A percentile compares a stretch with the other conserved stretches of the same genome.
These are phyloP conservation scores for Dryadomyces sulphureus DNA, from an alignment of 2,329 filamentous ascomycete species.

Conservation along the genomic window DNA sequence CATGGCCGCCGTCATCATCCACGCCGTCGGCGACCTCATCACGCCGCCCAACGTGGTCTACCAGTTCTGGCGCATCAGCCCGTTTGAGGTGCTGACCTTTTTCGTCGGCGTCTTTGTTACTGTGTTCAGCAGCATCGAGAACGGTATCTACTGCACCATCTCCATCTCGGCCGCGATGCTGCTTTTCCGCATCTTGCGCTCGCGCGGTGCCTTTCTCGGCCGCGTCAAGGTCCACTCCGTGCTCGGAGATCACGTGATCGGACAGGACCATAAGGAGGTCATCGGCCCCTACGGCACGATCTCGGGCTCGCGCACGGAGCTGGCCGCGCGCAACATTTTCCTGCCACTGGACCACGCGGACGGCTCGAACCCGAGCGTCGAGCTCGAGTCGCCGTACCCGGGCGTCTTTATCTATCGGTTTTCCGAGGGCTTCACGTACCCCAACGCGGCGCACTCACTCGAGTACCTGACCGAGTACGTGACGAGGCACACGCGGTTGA, in stretches of 20 bases:
- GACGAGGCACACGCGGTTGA: constrained; percentile 58
- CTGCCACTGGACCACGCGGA: constrained; percentile 77
- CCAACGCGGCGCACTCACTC: constrained; percentile 79
- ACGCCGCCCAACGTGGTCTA: constrained; percentile 84
- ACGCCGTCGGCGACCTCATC: constrained; percentile 71
- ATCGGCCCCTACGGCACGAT: constrained; percentile 40
- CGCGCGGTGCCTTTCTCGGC: constrained; percentile 72
- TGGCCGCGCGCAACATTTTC: constrained; percentile 61
- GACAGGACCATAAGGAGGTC: constrained; percentile 36
- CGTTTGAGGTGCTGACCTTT: constrained; percentile 82
- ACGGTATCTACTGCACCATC: constrained; percentile 83
- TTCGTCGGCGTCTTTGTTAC: constrained; percentile 85
- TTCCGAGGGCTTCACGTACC: constrained; percentile 89
- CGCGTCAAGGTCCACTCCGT: constrained; percentile 74
- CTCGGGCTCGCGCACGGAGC: constrained; percentile 26
- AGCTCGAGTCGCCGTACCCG: constrained; percentile 69
- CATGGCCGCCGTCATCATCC: constrained; percentile 65
- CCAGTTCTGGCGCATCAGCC: constrained; percentile 89
- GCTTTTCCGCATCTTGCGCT: constrained; percentile 70
- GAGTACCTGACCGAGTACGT: constrained; percentile 61
- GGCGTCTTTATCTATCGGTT: constrained; percentile 95
- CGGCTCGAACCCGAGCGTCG: constrained; percentile 74
- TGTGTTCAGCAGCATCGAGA: constrained; percentile 76
- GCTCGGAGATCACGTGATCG: constrained; percentile 57
- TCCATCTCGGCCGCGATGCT: constrained; percentile 61